Evolutionary conservation across 768 basidiomycete species (phyloP), one percentile per base, ranked within the genome.

Genomic region (Termitomyces bulborhizus): DNA sequence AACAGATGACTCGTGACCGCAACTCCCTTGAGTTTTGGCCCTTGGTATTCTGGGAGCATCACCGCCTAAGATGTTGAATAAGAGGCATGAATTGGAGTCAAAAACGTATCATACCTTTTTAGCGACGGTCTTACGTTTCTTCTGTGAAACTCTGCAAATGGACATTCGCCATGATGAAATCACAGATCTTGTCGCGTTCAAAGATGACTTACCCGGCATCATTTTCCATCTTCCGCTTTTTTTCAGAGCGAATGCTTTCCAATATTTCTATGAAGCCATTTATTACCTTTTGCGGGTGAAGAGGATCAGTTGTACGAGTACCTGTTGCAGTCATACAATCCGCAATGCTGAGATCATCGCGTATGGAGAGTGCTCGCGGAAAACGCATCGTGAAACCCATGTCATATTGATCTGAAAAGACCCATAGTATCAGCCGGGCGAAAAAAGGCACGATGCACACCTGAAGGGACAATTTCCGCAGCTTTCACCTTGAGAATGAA

Each of bases 401-500:
- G 51, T 88, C 88, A 62, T 92, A 98, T 61, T 85, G 85, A 60
- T 93, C 94, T 85, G 41, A 13, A n/a, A 39, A 15, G 57, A 12
- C 1, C n/a, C 26, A 57, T 61, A 47, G 50, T 46, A 60, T 60
- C 43, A 42, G 39, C 32, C 42, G 8, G 4, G 49, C 27, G n/a
- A 29, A 18, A 18, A 29, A 29, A 16, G 37, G n/a, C 32, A 36
- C 18, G n/a, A 43, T 67, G 40, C n/a, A 7, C 59, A 87, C 93
- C 88, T 43, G 90, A 80, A 9, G 78, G 71, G 2, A 84, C 84
- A 51, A 98, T 91, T 66, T 98, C 94, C 0, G 95, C 90, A 0
- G 92, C 96, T 70, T 98, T 98, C 54, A 98, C 82, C 62, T 89
- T 89, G 61, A 98, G 57, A 36, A 98, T 88, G 68, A 99, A 98